These are phyloP conservation scores for Limnomonas spitsbergensis DNA, from an alignment of 139 green algal genomes.

Conservation along the genomic window DNA sequence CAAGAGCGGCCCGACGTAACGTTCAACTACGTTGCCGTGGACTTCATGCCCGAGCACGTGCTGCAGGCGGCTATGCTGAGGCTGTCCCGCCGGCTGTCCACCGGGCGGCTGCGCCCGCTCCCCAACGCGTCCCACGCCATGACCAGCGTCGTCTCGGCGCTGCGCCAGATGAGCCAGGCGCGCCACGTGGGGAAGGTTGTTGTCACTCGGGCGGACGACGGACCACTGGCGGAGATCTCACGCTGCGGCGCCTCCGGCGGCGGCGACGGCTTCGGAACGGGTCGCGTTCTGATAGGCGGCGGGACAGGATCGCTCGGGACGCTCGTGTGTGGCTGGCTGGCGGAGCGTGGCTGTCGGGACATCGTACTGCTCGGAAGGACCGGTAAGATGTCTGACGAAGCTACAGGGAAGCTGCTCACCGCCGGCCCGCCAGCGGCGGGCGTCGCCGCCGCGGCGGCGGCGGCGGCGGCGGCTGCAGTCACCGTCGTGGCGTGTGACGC, in stretches of 20 bases:
- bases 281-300: constrained; percentile 66
- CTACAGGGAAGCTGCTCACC: neutral
- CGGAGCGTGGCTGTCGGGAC: constrained; percentile 23
- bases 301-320: constrained; percentile 69
- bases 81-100: constrained; percentile 38
- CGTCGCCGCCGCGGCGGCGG: neutral
- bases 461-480: neutral
- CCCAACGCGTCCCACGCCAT: constrained; percentile 35
- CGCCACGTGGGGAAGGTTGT: constrained; percentile 85
- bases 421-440: neutral
- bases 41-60: constrained; percentile 69
- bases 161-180: constrained; percentile 83
- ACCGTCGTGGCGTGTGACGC: constrained; percentile 38
- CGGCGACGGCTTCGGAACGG: constrained; percentile 42
- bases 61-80: constrained; percentile 20
- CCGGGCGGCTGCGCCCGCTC: constrained; percentile 34
- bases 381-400: constrained; percentile 42
- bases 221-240: constrained; percentile 34
- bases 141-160: constrained; percentile 34
- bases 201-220: constrained; percentile 54
- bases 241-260: constrained; percentile 48
- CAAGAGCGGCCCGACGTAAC: constrained; percentile 74
- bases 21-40: constrained; percentile 76
- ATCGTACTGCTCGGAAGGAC: constrained; percentile 54
- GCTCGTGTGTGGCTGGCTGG: constrained; percentile 62